Evolutionary conservation across 176 grass and related monocot species (phyloP).

Genomic region (Ensete glaucum): DNA sequence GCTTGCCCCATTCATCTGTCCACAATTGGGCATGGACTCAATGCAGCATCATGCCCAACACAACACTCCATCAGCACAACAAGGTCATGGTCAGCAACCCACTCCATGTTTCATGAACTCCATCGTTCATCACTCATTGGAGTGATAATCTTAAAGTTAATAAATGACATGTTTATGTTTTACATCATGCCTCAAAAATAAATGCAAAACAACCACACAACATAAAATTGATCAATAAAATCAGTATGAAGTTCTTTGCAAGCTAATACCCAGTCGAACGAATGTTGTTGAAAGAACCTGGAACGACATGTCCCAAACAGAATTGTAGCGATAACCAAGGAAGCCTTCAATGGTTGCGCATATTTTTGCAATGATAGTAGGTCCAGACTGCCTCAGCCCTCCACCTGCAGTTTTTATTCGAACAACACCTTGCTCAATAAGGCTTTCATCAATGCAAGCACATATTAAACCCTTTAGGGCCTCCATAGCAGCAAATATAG

Average conservation of each 20-base stretch:
- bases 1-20: no score
- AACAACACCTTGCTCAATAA: constrained; percentile 52
- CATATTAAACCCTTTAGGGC: constrained; percentile 60
- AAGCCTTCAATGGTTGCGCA: constrained; percentile 69
- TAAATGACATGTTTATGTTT: background rate
- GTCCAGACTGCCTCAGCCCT: constrained; percentile 38
- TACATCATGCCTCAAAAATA: background rate
- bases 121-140: no score
- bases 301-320: constrained; percentile 90
- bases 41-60: no score
- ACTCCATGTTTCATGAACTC: no score
- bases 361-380: constrained; percentile 79
- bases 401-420: constrained; percentile 62
- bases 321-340: constrained; percentile 52
- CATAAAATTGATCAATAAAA: no score
- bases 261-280: constrained; percentile 48
- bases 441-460: constrained; percentile 58
- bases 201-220: background rate
- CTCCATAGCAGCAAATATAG: constrained; percentile 64
- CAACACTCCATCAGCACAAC: no score
- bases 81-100: no score
- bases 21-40: no score
- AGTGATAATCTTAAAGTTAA: background rate
- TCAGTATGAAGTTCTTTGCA: no score
- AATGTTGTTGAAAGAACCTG: constrained; percentile 60